These are phyloP conservation scores for Alternaria burnsii DNA, from an alignment of 2,329 filamentous ascomycete genomes.

Conservation along the genomic window DNA sequence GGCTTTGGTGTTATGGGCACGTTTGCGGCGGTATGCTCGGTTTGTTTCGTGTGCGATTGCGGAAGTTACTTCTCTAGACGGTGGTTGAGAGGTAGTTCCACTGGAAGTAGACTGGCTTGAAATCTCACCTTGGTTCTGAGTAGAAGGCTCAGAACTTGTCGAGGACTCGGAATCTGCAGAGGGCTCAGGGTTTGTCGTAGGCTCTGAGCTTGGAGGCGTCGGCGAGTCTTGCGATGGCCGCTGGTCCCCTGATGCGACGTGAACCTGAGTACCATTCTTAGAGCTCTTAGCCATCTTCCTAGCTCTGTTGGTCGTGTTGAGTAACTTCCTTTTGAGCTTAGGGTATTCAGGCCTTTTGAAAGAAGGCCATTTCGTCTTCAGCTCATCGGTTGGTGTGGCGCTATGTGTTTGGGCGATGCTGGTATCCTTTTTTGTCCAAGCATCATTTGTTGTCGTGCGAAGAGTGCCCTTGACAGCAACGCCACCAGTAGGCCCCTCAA, in stretches of 20 bases:
- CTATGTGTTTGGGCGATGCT: too few species aligned
- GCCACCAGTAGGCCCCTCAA: conserved; percentile 52
- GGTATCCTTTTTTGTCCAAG: too few species aligned
- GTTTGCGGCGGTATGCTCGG: background rate
- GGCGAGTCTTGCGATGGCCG: background rate
- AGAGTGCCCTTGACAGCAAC: conserved; percentile 57
- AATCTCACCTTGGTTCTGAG: conserved; percentile 6
- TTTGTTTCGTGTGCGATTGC: background rate
- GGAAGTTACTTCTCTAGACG: conserved; percentile 5
- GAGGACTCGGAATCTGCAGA: background rate
- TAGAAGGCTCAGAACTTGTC: conserved; percentile 1
- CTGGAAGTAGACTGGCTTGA: background rate
- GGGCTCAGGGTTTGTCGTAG: background rate
- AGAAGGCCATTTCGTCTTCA: background rate
- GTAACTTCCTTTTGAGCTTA: background rate
- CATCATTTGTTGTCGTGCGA: conserved; percentile 15
- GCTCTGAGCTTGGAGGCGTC: background rate
- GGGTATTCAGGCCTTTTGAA: background rate
- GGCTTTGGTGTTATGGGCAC: background rate
- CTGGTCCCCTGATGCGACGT: background rate
- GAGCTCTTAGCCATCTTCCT: background rate
- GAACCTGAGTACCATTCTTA: background rate
- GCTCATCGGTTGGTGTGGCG: background rate
- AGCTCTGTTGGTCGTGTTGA: background rate
- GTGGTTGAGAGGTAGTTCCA: conserved; percentile 7